These are phyloP conservation scores for Hypoxylon sp. DNA, from an alignment of 2,329 filamentous ascomycete genomes.

Conservation along the genomic window DNA sequence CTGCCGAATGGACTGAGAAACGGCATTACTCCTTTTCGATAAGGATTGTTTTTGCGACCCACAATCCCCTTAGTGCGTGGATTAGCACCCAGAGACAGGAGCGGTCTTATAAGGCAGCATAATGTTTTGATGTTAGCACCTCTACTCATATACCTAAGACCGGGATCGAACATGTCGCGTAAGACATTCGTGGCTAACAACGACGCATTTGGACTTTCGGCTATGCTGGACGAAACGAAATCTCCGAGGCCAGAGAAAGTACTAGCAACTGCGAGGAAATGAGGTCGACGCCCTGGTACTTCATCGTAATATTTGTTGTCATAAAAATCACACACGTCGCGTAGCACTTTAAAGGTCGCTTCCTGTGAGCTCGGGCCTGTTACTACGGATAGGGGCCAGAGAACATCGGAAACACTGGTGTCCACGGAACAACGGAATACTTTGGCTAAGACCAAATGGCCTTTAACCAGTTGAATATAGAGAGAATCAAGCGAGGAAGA, in stretches of 20 bases:
- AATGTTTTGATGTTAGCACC: not conserved
- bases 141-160: not conserved
- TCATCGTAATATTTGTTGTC: not conserved
- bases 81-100: not conserved
- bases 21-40: not conserved
- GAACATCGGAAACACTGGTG: too few relatives aligned
- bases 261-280: not conserved
- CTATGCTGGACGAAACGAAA: constrained; percentile 10
- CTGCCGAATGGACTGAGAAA: not conserved
- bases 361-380: not conserved
- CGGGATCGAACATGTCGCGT: not conserved
- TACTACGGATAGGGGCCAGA: not conserved
- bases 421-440: not conserved
- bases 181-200: constrained; percentile 4
- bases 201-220: not conserved
- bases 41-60: not conserved
- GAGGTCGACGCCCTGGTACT: not conserved
- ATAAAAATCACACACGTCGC: constrained; percentile 3
- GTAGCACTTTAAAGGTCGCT: not conserved
- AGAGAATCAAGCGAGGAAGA: not conserved
- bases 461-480: not conserved
- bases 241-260: not conserved
- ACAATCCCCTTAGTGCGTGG: not conserved
- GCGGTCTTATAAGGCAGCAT: not conserved
- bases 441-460: not conserved